Base-by-base conservation (phyloP, 2,329 filamentous ascomycete species). In the Diaporthe amygdali region DNA sequence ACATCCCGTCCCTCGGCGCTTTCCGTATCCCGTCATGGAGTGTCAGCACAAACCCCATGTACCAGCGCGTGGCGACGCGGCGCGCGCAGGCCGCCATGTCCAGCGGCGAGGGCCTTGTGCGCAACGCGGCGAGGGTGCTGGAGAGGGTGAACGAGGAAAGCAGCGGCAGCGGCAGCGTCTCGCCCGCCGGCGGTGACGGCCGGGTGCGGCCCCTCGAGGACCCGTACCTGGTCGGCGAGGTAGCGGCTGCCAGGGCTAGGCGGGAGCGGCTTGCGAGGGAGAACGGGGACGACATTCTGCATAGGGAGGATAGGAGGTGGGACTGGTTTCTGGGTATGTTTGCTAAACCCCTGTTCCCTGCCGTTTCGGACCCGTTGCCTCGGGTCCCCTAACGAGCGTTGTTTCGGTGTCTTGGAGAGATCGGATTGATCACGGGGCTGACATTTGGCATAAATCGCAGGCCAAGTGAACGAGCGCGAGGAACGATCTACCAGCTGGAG, bases 211-310 rank as follows among this genome's bases (percentile, higher is more conserved):
- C 89, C 3, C 83, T 91, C 22, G 91, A 93, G 79, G 91, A 93
- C 74, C 91, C 91, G 0, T 86, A 91, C 70, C 82, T 93, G 12
- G 91, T 93, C 2, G 91, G 91, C 41, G 90, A 92, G 80, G 85
- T 86, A 64, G 91, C 90, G 4, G 91, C 91, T 2, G 83, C 84
- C 12, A 80, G 84, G 73, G 89, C 90, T 9, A 84, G 89, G 52
- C 80, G 82, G n/a, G 88, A 89, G 76, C 84, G 91, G 72, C 79
- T 91, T 34, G 84, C 85, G n/a, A 82, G 86, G 66, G 87, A 91
- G 80, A 84, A 83, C 47, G 84, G 84, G 0, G 86, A 87, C 32
- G 88, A 89, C 71, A 80, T 89, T 51, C 80, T 92, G 68, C 79
- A 87, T 52, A 82, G 84, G 39, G 89, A 91, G 80, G 88, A 91